phyloP scores from a whole-genome alignment of 2,329 filamentous ascomycete species.

The Chalaropsis thielavioides region DNA sequence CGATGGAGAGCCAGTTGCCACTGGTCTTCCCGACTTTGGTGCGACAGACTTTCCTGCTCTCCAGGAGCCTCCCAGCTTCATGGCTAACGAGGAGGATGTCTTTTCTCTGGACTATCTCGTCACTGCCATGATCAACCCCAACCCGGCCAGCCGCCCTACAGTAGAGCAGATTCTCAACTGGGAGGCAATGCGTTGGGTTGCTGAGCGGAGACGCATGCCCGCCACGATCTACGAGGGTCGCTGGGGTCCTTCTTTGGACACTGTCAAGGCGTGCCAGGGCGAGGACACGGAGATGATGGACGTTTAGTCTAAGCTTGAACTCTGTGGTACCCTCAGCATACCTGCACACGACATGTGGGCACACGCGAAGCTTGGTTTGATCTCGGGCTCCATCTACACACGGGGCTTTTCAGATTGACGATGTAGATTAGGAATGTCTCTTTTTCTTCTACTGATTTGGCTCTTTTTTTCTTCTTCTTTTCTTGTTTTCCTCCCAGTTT shows the following conservation, averaged over 20 bases:
- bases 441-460: neutral
- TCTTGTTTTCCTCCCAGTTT: neutral
- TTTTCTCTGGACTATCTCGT: constrained; percentile 75
- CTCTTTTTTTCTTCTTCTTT: neutral
- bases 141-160: constrained; percentile 57
- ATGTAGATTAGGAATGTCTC: constrained; percentile 13
- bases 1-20: neutral
- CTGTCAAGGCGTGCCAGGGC: constrained; percentile 27
- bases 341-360: neutral
- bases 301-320: constrained; percentile 28
- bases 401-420: neutral
- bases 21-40: constrained; percentile 25
- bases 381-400: neutral
- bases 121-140: constrained; percentile 70
- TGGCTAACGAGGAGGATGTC: constrained; percentile 59
- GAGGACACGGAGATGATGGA: constrained; percentile 50
- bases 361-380: neutral
- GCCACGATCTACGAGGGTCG: constrained; percentile 95
- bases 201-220: constrained; percentile 59
- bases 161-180: constrained; percentile 58
- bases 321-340: constrained; percentile 11
- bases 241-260: constrained; percentile 58
- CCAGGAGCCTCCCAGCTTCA: constrained; percentile 64
- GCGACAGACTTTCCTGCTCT: constrained; percentile 36
- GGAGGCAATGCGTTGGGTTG: constrained; percentile 68